Evolutionary conservation across 371 early-diverging fungal genomes (phyloP), one percentile per base, ranked within the genome.

Genomic region (Mortierella sp.): DNA sequence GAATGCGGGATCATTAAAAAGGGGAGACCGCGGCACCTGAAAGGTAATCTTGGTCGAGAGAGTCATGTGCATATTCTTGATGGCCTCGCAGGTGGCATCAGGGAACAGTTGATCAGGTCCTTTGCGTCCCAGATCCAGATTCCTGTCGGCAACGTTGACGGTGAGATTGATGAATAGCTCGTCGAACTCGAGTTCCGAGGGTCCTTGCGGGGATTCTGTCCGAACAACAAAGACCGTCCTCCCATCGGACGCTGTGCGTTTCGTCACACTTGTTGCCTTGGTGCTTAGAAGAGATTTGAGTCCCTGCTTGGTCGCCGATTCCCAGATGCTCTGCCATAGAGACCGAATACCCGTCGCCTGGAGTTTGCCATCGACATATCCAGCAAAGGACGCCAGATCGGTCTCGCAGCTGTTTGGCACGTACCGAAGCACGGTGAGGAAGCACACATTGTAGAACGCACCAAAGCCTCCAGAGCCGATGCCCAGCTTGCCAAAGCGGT

Each of bases 11-110:
- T 71, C 72, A 12, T 46, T 49, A 49, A 71, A 71, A 49, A 51
- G 72, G 14, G 72, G 51, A 29, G 72, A 71, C 72, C 49, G 72
- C 32, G 72, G 72, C 29, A 49, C 72, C 72, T 71, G 72, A 49
- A 71, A 48, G 38, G 68, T 68, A 27, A 71, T 71, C 72, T 71
- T 71, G 49, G 72, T 71, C 11, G 72, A 71, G 16, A 71, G 72
- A 32, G 49, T 71, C 72, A 71, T 71, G 51, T 32, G 49, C 72
- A 51, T 51, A 51, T 51, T 71, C 72, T 71, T 49, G 72, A 71
- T 29, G 72, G 49, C 49, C 49, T 71, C 72, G 27, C 51, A 71
- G 32, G 72, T 71, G 51, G 72, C 5, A 49, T 71, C 72, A 8
- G 72, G 48, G 72, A 71, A 71, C 72, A 71, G 72, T 54, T 71